Evolutionary conservation across 257 asterid species (phyloP), one percentile per base, ranked within the genome.

Genomic region (Fraxinus anomala): DNA sequence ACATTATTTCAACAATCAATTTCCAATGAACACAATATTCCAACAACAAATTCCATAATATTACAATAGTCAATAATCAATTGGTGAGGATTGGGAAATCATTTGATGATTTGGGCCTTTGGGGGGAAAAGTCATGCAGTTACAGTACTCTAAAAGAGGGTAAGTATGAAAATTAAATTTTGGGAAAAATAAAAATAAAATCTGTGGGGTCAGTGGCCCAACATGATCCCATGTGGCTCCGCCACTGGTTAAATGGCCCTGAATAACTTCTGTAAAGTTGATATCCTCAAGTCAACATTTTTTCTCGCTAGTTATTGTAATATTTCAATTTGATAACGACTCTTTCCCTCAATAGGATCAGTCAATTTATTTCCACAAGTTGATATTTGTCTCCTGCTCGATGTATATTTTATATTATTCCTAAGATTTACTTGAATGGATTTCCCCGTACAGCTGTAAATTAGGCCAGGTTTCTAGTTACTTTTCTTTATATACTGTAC

Each of bases 351-450:
- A 63, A 11, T 24, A 10, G 19, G 69, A 26, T 5, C 4, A 7
- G 28, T 56, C 26, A 56, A 17, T 56, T 56, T 56, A 56, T 54
- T 19, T 56, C 66, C 12, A n/a, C 16, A 51, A 51, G 7, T 56
- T 24, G 69, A 12, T 1, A 23, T 24, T 24, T n/a, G 7, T 26
- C 36, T 63, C 7, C 17, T 11, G 34, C 36, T 63, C n/a, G 1
- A 10, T 63, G 6, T 63, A 10, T 63, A 63, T 12, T 11, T 10
- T 24, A n/a, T 56, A 9, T 26, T 63, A 12, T 26, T 21, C 69
- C 19, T 24, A 63, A 10, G 69, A 56, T 63, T 79, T 77, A 67
- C 72, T 40, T 47, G 67, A 80, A 54, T 70, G 56, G 77, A 70
- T 30, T 34, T 39, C 14, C 67, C 28, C 3, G 30, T 23, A 23